Base-by-base conservation (phyloP, 129 eudicot species). In the Cynara cardunculus region DNA sequence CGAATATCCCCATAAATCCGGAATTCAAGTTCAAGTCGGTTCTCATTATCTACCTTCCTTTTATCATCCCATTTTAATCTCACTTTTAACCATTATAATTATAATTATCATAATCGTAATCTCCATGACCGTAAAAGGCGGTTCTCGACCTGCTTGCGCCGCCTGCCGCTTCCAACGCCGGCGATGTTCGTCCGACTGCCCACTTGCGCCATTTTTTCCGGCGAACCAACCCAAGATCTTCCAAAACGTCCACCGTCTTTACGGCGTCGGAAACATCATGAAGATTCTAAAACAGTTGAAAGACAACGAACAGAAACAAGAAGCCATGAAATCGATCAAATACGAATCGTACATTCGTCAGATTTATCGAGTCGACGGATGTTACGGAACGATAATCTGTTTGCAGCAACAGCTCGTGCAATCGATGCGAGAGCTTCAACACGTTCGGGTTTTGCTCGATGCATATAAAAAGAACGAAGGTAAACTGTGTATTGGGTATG, bases 101-200 rank as follows among this genome's bases (percentile, higher is more conserved):
- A 53, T 18, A 1, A 5, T 16, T 18, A 30, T 7, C 24, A 25
- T 49, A 49, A 49, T 49, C 24, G n/a, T 2, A 28, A 13, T 14
- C 66, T 21, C 80, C 70, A 89, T 87, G 92, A 86, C 91, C 67
- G 85, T 86, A 30, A 86, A 92, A 78, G 93, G 90, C 30, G 97
- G 91, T 25, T 85, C 91, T 41, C 86, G 87, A 24, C 87, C 88
- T 3, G 96, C 97, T 3, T 93, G 97, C 76, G 97, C 96, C 18
- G 97, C 91, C 12, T 93, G 97, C 87, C 92, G 90, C 61, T 89
- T 90, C 81, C 97, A 90, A 30, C 80, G 97, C 25, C 78, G 92
- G 7, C 73, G 84, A 3, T 93, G 97, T 26, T 41, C 83, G 0
- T 1, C 86, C 0, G 86, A 85, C 24, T 93, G 97, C 35, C 77